These are phyloP conservation scores for Aquilaria sinensis DNA, from an alignment of 345 rosid species.

Conservation along the genomic window DNA sequence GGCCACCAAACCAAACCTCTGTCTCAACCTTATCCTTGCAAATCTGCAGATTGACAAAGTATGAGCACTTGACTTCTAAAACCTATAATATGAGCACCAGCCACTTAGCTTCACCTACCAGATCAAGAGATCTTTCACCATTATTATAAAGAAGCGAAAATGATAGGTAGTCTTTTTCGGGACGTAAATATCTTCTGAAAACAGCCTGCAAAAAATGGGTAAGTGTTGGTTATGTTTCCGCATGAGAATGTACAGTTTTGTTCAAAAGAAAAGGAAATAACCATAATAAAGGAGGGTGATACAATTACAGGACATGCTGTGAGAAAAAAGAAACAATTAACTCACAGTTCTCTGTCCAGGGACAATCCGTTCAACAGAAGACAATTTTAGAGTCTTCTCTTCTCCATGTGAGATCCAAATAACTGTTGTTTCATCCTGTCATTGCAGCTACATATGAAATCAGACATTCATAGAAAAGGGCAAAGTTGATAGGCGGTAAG, in stretches of 20 bases:
- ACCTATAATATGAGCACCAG: conserved; percentile 1
- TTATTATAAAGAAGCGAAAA: conserved; percentile 89
- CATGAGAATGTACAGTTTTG: neutral
- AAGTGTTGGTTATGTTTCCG: neutral
- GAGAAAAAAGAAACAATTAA: conserved; percentile 9
- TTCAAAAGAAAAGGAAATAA: neutral
- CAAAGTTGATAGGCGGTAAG: neutral
- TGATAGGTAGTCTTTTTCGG: conserved; percentile 90
- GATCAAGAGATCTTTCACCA: conserved; percentile 89
- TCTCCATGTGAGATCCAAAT: conserved; percentile 82
- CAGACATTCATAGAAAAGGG: conserved; percentile 17
- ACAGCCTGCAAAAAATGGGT: conserved; percentile 48
- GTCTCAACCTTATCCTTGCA: conserved; percentile 96
- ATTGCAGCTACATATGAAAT: conserved; percentile 38
- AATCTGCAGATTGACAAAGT: conserved; percentile 42
- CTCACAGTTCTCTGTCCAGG: conserved; percentile 98
- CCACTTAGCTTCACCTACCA: conserved; percentile 51
- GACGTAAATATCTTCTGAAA: conserved; percentile 84
- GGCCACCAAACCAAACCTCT: conserved; percentile 85
- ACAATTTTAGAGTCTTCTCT: conserved; percentile 61
- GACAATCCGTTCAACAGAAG: conserved; percentile 54
- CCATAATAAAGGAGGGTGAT: conserved; percentile 7
- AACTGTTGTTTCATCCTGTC: conserved; percentile 83
- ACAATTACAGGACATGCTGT: conserved; percentile 3
- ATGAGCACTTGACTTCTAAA: conserved; percentile 12